Conservation (phyloP, 169 alveolate species). For the Cryptosporidium parvum region DNA sequence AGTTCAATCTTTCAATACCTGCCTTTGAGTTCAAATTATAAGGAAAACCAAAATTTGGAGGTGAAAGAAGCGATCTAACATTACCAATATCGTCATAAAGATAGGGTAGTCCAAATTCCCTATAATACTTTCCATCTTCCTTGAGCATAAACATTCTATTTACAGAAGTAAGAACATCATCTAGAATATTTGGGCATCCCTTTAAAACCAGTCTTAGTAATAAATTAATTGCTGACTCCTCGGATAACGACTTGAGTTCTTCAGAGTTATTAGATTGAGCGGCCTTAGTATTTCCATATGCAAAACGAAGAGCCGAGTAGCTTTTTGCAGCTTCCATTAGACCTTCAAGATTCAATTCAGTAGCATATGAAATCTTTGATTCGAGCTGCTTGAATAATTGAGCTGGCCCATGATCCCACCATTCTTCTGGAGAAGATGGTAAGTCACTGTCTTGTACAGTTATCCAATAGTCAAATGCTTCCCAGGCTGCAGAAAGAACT, state of each 20-base stretch:
- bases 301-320: constrained; percentile 25
- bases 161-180: constrained; percentile 39
- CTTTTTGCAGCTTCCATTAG: constrained; percentile 23
- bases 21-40: constrained; percentile 48
- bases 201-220: constrained; percentile 31
- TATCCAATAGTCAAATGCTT: constrained; percentile 72
- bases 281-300: constrained; percentile 54
- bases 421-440: constrained; percentile 63
- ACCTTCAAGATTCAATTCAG: constrained; percentile 29
- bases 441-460: constrained; percentile 42
- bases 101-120: constrained; percentile 35
- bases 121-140: constrained; percentile 25
- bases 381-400: constrained; percentile 37
- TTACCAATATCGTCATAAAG: constrained; percentile 54
- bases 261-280: not conserved
- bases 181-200: constrained; percentile 48
- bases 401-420: constrained; percentile 71
- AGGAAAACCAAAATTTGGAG: constrained; percentile 40
- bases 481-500: constrained; percentile 70
- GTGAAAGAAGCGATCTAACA: constrained; percentile 37
- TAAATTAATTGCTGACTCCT: constrained; percentile 28
- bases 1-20: constrained; percentile 45
- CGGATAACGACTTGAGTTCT: constrained; percentile 20
- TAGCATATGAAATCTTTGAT: not conserved
- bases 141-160: constrained; percentile 29